Evolutionary conservation across 352 stramenopile genomes (phyloP).

Genomic region (Plasmopara viticola): DNA sequence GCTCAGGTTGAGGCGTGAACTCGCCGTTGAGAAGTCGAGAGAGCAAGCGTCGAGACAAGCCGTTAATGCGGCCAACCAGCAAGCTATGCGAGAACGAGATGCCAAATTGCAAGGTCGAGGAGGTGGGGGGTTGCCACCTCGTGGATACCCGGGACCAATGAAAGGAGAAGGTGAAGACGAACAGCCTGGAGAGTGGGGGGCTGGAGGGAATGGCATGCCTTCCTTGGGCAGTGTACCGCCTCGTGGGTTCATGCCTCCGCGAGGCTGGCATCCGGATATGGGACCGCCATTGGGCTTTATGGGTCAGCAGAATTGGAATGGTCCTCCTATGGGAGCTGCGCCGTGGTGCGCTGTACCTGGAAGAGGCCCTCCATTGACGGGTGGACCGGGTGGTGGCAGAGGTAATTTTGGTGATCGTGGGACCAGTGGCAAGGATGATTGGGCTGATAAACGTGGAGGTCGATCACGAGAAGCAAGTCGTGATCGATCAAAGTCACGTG

Average conservation of each 20-base stretch:
- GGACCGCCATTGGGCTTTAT: conserved; percentile 44
- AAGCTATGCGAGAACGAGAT: conserved; percentile 30
- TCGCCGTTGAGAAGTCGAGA: conserved; percentile 68
- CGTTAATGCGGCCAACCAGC: conserved; percentile 47
- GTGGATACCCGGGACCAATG: conserved; percentile 23
- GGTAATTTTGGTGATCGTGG: conserved; percentile 38
- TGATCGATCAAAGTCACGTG: conserved; percentile 52
- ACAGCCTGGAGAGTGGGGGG: conserved; percentile 16
- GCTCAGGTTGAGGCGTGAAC: conserved; percentile 55
- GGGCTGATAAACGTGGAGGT: conserved; percentile 20
- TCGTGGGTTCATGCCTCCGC: conserved; percentile 33
- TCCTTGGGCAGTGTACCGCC: conserved; percentile 20
- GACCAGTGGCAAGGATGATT: conserved; percentile 30
- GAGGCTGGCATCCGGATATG: conserved; percentile 68
- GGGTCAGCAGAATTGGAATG: conserved; percentile 39
- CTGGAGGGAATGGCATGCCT: conserved; percentile 19
- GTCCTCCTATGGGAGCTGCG: conserved; percentile 33
- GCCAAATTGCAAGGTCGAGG: conserved; percentile 28
- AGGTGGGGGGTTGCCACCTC: conserved; percentile 17
- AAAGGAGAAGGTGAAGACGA: conserved; percentile 21
- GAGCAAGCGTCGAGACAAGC: conserved; percentile 75
- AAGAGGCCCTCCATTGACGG: conserved; percentile 52
- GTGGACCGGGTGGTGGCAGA: conserved; percentile 28
- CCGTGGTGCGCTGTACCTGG: conserved; percentile 38
- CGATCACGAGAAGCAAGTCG: conserved; percentile 39